These are phyloP conservation scores for Scedosporium minutisporum DNA, from an alignment of 2,329 filamentous ascomycete genomes.

Conservation along the genomic window DNA sequence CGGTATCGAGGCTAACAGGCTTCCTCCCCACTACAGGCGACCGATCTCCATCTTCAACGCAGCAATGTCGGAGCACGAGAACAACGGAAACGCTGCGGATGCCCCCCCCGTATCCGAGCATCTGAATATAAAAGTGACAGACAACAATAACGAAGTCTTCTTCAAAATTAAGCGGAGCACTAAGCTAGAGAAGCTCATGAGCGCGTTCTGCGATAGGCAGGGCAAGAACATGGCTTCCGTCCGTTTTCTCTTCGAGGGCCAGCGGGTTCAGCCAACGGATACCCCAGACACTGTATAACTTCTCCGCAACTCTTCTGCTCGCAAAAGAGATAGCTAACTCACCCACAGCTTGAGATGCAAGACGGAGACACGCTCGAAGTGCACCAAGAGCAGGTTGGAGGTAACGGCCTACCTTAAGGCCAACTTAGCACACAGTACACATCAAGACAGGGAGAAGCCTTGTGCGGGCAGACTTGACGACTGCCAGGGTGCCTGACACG, in stretches of 20 bases:
- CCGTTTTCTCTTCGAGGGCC: slow-evolving; percentile 93
- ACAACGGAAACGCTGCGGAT: slow-evolving; percentile 34
- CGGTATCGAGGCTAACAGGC: too few relatives aligned
- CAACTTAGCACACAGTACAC: neutral
- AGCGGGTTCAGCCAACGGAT: slow-evolving; percentile 78
- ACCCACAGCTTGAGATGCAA: slow-evolving; percentile 77
- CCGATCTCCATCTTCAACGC: neutral
- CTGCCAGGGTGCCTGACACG: too few relatives aligned
- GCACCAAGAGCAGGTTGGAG: slow-evolving; percentile 95
- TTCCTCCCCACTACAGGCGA: neutral
- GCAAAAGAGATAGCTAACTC: slow-evolving; percentile 5
- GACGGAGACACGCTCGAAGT: slow-evolving; percentile 96
- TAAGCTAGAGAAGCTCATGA: slow-evolving; percentile 95
- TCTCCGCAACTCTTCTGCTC: neutral
- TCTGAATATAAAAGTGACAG: slow-evolving; percentile 97
- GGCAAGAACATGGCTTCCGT: slow-evolving; percentile 79
- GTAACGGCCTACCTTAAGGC: slow-evolving; percentile 20
- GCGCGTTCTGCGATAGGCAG: slow-evolving; percentile 92
- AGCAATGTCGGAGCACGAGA: slow-evolving; percentile 43
- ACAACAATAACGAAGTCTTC: slow-evolving; percentile 99
- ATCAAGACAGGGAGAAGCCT: too few relatives aligned
- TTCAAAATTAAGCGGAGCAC: slow-evolving; percentile 99
- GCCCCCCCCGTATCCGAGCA: slow-evolving; percentile 58
- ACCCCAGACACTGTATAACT: slow-evolving; percentile 80
- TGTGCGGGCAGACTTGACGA: too few relatives aligned